Percentiles rank a stretch among this genome's conserved stretches.
These are phyloP conservation scores for Phanerochaete sordida DNA, from an alignment of 768 basidiomycete species.

Conservation along the genomic window DNA sequence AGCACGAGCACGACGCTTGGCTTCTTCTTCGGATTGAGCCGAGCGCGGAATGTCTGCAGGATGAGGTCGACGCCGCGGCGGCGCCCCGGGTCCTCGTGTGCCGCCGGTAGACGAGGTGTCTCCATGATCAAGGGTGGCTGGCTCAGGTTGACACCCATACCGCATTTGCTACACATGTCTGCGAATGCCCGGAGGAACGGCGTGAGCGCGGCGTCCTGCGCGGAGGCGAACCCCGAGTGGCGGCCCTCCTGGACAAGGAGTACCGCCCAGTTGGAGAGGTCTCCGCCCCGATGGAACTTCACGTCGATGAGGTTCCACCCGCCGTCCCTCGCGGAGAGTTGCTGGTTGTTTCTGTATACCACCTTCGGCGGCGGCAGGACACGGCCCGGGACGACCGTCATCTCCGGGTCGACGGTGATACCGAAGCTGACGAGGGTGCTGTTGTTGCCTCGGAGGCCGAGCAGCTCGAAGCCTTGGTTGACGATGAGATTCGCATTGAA, in stretches of 20 bases:
- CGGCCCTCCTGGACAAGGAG: slow-evolving; percentile 52
- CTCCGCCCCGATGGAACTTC: slow-evolving; percentile 57
- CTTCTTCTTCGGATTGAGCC: slow-evolving; percentile 24
- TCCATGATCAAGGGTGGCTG: slow-evolving; percentile 36
- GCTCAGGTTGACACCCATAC: slow-evolving; percentile 45
- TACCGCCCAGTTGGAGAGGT: slow-evolving; percentile 60
- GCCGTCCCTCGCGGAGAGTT: slow-evolving; percentile 47
- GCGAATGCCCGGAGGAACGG: slow-evolving; percentile 50
- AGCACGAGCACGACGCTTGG: slow-evolving; percentile 72
- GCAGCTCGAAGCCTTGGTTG: slow-evolving; percentile 48
- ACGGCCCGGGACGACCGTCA: slow-evolving; percentile 64
- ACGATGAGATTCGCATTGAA: slow-evolving; percentile 58
- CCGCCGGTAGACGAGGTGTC: slow-evolving; percentile 28
- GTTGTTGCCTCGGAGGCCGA: slow-evolving; percentile 40
- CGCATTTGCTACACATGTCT: slow-evolving; percentile 52
- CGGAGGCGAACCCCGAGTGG: slow-evolving; percentile 43
- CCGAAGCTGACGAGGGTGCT: slow-evolving; percentile 40
- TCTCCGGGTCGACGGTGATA: slow-evolving; percentile 48
- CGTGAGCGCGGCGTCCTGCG: slow-evolving; percentile 38
- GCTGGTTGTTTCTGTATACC: slow-evolving; percentile 47
- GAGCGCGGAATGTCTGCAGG: slow-evolving; percentile 22
- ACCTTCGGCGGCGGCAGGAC: slow-evolving; percentile 58
- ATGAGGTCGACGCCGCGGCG: slow-evolving; percentile 44
- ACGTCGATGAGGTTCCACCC: slow-evolving; percentile 78
- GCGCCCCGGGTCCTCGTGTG: slow-evolving; percentile 35